Percentiles rank a stretch among this genome's conserved stretches.
Evolutionary conservation across 2,329 filamentous ascomycete genomes (phyloP).

Genomic region (Ceratocystis albifundus): DNA sequence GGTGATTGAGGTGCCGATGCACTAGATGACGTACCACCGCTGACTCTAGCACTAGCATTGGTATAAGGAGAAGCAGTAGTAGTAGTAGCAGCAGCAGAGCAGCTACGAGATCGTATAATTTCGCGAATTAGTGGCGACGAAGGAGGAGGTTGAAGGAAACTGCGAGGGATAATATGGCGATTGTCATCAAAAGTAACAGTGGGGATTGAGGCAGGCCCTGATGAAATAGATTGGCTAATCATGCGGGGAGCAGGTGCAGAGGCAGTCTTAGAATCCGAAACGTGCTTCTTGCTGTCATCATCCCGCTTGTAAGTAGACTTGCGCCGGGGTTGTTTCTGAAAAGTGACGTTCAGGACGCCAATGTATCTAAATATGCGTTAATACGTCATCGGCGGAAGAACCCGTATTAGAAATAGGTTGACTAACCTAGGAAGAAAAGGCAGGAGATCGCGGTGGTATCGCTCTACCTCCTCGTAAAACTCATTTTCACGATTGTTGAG

Average conservation of each 20-base stretch:
- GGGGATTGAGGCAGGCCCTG: slow-evolving; percentile 54
- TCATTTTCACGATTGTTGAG: slow-evolving; percentile 97
- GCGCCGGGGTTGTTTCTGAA: slow-evolving; percentile 67
- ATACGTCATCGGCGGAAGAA: neutral
- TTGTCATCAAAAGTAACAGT: slow-evolving; percentile 93
- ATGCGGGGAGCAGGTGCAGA: slow-evolving; percentile 31
- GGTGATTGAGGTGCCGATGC: slow-evolving; percentile 21
- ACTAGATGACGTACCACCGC: slow-evolving; percentile 7
- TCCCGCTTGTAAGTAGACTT: slow-evolving; percentile 45
- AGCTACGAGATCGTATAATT: slow-evolving; percentile 21
- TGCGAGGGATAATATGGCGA: slow-evolving; percentile 78
- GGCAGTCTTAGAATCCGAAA: slow-evolving; percentile 6
- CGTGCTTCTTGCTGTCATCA: slow-evolving; percentile 29
- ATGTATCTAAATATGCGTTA: slow-evolving; percentile 57
- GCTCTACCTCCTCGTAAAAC: slow-evolving; percentile 95
- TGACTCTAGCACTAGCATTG: neutral
- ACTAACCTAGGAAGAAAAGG: slow-evolving; percentile 76
- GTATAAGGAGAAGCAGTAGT: neutral
- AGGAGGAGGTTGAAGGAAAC: slow-evolving; percentile 52
- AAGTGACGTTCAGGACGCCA: slow-evolving; percentile 90
- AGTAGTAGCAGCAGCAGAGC: slow-evolving; percentile 19
- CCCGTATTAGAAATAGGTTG: slow-evolving; percentile 10
- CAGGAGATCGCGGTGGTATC: slow-evolving; percentile 76
- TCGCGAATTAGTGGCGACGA: slow-evolving; percentile 21
- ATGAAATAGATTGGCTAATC: slow-evolving; percentile 60